phyloP scores from a whole-genome alignment of 257 asterid species.

The Solanum raphanifolium region DNA sequence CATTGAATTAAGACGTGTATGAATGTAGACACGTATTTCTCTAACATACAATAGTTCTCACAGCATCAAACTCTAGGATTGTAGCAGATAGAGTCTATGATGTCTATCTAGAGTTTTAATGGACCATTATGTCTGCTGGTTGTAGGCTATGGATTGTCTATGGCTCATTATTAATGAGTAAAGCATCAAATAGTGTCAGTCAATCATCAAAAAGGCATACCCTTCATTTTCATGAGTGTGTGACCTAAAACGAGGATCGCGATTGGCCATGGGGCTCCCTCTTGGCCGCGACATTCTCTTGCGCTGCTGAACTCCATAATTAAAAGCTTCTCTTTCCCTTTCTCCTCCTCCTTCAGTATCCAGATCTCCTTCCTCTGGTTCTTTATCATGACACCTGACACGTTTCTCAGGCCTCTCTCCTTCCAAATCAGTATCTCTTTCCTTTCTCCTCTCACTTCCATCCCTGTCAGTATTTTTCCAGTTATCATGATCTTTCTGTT shows the following conservation, averaged over 20 bases:
- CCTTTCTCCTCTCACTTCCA: constrained; percentile 63
- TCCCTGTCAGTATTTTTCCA: constrained; percentile 66
- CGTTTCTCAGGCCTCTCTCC: constrained; percentile 74
- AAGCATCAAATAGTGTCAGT: background rate
- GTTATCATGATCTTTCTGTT: constrained; percentile 53
- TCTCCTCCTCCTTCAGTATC: constrained; percentile 62
- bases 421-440: constrained; percentile 69
- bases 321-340: constrained; percentile 55
- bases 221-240: constrained; percentile 67
- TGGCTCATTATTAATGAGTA: background rate
- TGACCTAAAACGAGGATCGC: constrained; percentile 55
- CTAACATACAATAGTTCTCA: background rate
- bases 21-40: background rate
- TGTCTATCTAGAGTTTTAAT: background rate
- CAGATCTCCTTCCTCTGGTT: constrained; percentile 57
- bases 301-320: constrained; percentile 77
- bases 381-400: constrained; percentile 56
- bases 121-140: background rate
- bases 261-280: constrained; percentile 79
- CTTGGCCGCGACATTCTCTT: constrained; percentile 85
- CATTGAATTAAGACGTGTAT: background rate
- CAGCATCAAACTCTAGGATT: background rate
- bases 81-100: background rate
- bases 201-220: constrained; percentile 33
- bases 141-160: background rate